Evolutionary conservation across 352 stramenopile genomes (phyloP).

Genomic region (Phytophthora pluvialis): DNA sequence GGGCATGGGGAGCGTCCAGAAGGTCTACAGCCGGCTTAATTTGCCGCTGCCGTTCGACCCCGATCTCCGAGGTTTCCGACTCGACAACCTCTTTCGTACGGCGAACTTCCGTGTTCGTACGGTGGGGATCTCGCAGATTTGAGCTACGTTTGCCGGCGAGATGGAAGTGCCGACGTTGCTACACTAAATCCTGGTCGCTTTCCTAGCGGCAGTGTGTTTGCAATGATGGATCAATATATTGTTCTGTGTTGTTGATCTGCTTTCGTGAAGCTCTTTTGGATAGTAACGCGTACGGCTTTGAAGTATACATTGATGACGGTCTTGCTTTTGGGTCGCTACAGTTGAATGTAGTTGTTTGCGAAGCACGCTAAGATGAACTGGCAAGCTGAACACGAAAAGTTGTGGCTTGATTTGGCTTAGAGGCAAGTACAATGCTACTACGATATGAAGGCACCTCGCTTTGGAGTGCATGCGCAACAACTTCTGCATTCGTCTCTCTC

Average conservation of each 20-base stretch:
- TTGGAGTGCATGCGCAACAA: background rate
- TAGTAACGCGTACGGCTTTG: background rate
- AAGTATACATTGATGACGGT: background rate
- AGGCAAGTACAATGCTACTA: background rate
- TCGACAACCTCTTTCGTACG: slow-evolving; percentile 7
- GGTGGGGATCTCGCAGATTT: slow-evolving; percentile 3
- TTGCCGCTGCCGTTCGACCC: no score
- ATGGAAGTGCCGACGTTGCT: background rate
- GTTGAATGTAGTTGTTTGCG: background rate
- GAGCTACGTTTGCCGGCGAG: background rate
- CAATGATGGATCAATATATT: background rate
- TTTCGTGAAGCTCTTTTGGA: background rate
- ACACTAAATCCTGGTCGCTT: background rate
- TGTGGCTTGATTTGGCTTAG: background rate
- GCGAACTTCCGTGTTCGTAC: slow-evolving; percentile 23
- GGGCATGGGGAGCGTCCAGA: no score
- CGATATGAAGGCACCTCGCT: background rate
- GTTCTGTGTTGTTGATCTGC: background rate
- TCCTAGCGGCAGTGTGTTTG: background rate
- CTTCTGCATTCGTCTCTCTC: background rate
- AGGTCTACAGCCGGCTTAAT: no score
- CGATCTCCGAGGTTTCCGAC: background rate
- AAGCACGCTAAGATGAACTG: background rate
- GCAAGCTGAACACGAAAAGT: background rate
- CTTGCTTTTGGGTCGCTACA: background rate